Conservation (phyloP, 1,284 basidiomycete species). For the Ustilago shanxiensis region DNA sequence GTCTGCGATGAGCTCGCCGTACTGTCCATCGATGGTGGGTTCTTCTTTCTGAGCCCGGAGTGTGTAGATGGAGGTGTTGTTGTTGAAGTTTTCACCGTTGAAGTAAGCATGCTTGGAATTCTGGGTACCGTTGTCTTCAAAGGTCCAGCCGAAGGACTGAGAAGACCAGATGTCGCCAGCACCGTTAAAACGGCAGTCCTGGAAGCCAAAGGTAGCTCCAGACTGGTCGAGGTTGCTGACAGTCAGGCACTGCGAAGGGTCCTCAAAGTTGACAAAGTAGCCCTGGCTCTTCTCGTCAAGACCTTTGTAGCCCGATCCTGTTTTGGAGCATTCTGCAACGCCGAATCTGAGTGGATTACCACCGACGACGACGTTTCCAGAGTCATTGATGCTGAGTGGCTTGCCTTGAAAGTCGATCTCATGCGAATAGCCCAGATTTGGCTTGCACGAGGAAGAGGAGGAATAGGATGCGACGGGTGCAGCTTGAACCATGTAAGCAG, state of each 20-base stretch:
- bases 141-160: slow-evolving; percentile 30
- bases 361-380: slow-evolving; percentile 26
- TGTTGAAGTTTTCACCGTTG: slow-evolving; percentile 24
- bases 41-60: slow-evolving; percentile 5
- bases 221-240: slow-evolving; percentile 23
- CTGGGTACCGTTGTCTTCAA: not conserved
- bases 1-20: slow-evolving; percentile 13
- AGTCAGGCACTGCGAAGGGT: slow-evolving; percentile 25
- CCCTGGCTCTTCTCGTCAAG: slow-evolving; percentile 3
- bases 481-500: slow-evolving; percentile 7
- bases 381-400: slow-evolving; percentile 13
- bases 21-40: slow-evolving; percentile 12
- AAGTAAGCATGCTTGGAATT: slow-evolving; percentile 3
- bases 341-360: slow-evolving; percentile 25
- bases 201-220: slow-evolving; percentile 19
- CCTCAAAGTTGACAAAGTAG: slow-evolving; percentile 27
- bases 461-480: slow-evolving; percentile 7
- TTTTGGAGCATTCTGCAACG: slow-evolving; percentile 6
- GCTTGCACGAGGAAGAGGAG: slow-evolving; percentile 10
- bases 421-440: slow-evolving; percentile 1
- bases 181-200: slow-evolving; percentile 28
- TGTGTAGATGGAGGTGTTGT: slow-evolving; percentile 16
- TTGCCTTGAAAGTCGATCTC: slow-evolving; percentile 7
- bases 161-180: slow-evolving; percentile 17
- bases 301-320: not conserved